phyloP scores from a whole-genome alignment of 2,329 filamentous ascomycete species.

The Epichloe sylvatica region DNA sequence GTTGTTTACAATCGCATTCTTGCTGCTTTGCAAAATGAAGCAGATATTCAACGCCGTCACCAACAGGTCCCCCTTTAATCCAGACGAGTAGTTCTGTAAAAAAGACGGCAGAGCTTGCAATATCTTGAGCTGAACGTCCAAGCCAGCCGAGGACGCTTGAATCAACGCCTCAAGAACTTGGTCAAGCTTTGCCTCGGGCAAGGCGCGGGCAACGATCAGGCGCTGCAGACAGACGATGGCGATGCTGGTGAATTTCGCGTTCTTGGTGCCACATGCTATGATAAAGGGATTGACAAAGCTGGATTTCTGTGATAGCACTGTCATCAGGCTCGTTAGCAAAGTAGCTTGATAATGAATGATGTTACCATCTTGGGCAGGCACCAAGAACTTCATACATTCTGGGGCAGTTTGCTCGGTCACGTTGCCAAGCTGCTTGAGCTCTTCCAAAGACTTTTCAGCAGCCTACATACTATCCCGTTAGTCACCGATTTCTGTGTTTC shows the following conservation, averaged over 20 bases:
- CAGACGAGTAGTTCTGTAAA: conserved; percentile 74
- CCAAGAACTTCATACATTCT: conserved; percentile 17
- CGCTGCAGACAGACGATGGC: conserved; percentile 81
- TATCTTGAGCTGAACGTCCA: conserved; percentile 93
- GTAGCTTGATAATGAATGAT: conserved; percentile 7
- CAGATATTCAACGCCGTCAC: conserved; percentile 79
- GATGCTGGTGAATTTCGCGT: conserved; percentile 78
- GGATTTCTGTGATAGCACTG: conserved; percentile 69
- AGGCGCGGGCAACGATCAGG: conserved; percentile 66
- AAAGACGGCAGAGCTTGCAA: conserved; percentile 74
- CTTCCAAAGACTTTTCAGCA: conserved; percentile 83
- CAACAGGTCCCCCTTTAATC: conserved; percentile 68
- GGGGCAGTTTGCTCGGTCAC: conserved; percentile 24
- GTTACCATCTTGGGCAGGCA: not conserved
- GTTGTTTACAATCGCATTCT: conserved; percentile 86
- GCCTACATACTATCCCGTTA: conserved; percentile 38
- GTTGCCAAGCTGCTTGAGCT: conserved; percentile 48
- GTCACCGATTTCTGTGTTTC: not conserved
- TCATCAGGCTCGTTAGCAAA: conserved; percentile 6
- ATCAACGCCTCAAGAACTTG: conserved; percentile 80
- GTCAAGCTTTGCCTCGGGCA: conserved; percentile 65
- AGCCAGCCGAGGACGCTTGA: conserved; percentile 63
- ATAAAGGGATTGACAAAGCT: conserved; percentile 90
- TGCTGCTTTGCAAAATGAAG: conserved; percentile 78
- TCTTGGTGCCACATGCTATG: conserved; percentile 79